These are phyloP conservation scores for Tylopilus cervinicoccineus DNA, from an alignment of 768 basidiomycete species.

Conservation along the genomic window DNA sequence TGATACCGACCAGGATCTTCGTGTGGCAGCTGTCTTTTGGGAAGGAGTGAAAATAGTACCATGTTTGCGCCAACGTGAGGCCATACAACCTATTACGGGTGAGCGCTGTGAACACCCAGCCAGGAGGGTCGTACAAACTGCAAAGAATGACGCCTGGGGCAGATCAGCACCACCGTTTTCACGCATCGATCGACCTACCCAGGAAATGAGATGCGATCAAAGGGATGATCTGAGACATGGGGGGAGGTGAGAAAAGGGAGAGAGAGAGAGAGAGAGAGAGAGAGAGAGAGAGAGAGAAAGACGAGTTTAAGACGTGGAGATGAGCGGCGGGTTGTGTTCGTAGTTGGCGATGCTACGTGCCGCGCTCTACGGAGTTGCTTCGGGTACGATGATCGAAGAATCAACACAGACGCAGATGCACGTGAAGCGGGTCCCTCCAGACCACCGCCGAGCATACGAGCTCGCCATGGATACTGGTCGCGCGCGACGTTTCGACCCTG, in stretches of 20 bases:
- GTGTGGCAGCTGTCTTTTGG: conserved; percentile 27
- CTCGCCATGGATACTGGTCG: neutral
- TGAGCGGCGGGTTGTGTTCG: conserved; percentile 4
- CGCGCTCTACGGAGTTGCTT: conserved; percentile 30
- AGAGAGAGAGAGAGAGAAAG: neutral
- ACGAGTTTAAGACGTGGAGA: conserved; percentile 7
- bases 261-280: neutral
- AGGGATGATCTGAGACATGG: conserved; percentile 17
- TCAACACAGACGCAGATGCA: conserved; percentile 4
- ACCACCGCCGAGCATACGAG: neutral
- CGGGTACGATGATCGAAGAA: conserved; percentile 31
- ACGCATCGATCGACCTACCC: conserved; percentile 9
- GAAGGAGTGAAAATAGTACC: conserved; percentile 32
- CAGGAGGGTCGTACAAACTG: conserved; percentile 23
- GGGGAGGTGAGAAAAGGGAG: neutral
- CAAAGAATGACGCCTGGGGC: conserved; percentile 30
- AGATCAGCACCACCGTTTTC: conserved; percentile 3
- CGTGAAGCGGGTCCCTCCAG: neutral
- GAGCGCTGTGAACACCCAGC: neutral
- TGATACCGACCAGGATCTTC: conserved; percentile 30
- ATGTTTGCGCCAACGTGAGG: conserved; percentile 33
- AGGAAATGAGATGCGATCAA: conserved; percentile 29
- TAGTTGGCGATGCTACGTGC: conserved; percentile 23
- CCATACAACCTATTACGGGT: conserved; percentile 30
- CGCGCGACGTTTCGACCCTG: neutral